Evolutionary conservation across 345 rosid genomes (phyloP).

Genomic region (Fremontodendron californicum): DNA sequence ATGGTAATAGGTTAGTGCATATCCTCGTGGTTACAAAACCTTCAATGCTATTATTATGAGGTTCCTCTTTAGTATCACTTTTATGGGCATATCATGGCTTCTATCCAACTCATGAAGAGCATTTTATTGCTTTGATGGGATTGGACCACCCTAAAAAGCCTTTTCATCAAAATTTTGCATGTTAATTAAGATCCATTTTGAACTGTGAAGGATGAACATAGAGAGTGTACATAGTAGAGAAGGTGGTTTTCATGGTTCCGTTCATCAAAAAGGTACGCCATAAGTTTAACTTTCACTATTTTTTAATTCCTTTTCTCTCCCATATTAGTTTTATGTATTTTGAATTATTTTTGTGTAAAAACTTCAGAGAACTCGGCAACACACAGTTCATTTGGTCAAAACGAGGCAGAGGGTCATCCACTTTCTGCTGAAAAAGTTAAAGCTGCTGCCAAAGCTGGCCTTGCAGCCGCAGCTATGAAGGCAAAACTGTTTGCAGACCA

Average conservation of each 20-base stretch:
- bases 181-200: slow-evolving; percentile 4
- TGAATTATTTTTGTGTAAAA: slow-evolving; percentile 16
- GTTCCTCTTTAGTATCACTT: neutral
- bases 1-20: slow-evolving; percentile 51
- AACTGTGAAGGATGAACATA: slow-evolving; percentile 49
- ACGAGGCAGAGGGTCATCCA: slow-evolving; percentile 44
- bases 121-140: neutral
- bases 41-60: neutral
- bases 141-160: neutral
- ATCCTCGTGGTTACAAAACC: slow-evolving; percentile 1
- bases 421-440: slow-evolving; percentile 64
- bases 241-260: slow-evolving; percentile 45
- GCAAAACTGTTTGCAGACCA: slow-evolving; percentile 99
- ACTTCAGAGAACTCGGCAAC: slow-evolving; percentile 24
- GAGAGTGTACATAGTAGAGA: slow-evolving; percentile 51
- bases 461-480: slow-evolving; percentile 93
- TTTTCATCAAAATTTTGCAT: neutral
- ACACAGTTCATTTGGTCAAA: slow-evolving; percentile 44
- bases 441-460: slow-evolving; percentile 82
- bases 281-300: neutral
- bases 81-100: neutral
- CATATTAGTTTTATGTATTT: neutral
- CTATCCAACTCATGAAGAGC: neutral
- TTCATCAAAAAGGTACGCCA: slow-evolving; percentile 47
- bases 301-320: neutral